Base-by-base conservation (phyloP, 768 basidiomycete species). In the Hemileccinum rubropunctum region DNA sequence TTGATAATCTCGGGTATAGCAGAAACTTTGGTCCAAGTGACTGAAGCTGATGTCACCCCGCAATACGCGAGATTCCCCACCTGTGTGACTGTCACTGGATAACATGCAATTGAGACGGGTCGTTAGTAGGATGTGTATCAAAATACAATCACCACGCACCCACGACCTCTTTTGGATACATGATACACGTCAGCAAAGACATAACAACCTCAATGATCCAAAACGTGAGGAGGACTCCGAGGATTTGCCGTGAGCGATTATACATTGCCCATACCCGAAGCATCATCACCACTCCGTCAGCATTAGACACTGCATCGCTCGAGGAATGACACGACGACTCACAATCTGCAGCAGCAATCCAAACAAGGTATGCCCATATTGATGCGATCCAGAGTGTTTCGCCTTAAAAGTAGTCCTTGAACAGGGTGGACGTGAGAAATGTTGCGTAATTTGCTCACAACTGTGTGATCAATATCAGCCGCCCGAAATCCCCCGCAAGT, bases 211-310 rank as follows among this genome's bases (percentile, higher is more conserved):
- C 40, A 33, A 32, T n/a, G 20, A 26, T 8, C 34, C 45, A 53
- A 15, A 38, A 15, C 1, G 17, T 37, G 28, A 53, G 43, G 5
- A 53, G 44, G 5, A 42, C 4, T 0, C 38, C 27, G 20, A 52
- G 54, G n/a, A 56, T 38, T 13, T 39, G 2, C 27, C 40, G 45
- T 23, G 47, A 56, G 13, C 40, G 44, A 28, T 52, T 41, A 13
- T 49, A 52, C 47, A 56, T 52, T 18, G 51, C 54, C 40, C 51
- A 52, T 8, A 42, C 44, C 9, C 54, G 47, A 21, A 56, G 40
- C 8, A 52, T 45, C 50, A 56, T 52, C 14, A 46, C 43, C 30
- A 52, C 54, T 15, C 17, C 37, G 17, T 26, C 21, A 13, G 1
- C 12, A 12, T 33, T 28, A 42, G 9, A n/a, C 14, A 4, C 6